Evolutionary conservation across 306 rosid species (phyloP).

Genomic region (Aeschynomene evenia): DNA sequence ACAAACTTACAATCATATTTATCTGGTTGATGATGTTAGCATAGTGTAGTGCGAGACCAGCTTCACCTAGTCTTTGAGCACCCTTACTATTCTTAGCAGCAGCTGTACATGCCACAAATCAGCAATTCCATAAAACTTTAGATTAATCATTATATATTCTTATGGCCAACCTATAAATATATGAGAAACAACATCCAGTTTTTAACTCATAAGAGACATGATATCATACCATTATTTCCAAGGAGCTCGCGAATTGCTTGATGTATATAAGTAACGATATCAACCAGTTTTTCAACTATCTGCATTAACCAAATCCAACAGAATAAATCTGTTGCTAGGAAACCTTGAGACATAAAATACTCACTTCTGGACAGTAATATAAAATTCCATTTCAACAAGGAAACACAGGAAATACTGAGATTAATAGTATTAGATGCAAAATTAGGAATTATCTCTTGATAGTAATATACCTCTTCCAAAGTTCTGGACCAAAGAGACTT

Average conservation of each 20-base stretch:
- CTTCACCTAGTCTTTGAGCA: conserved; percentile 70
- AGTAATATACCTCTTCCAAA: conserved; percentile 78
- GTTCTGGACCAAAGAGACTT: conserved; percentile 87
- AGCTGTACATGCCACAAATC: conserved; percentile 43
- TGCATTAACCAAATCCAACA: conserved; percentile 48
- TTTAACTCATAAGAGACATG: conserved; percentile 18
- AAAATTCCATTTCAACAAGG: conserved; percentile 1
- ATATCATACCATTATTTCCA: conserved; percentile 60
- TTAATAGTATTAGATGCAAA: conserved; percentile 16
- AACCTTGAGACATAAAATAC: not conserved
- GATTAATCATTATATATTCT: conserved; percentile 4
- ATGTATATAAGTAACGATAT: conserved; percentile 57
- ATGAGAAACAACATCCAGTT: not conserved
- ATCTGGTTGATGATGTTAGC: conserved; percentile 82
- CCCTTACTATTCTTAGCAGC: conserved; percentile 32
- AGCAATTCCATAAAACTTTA: conserved; percentile 26
- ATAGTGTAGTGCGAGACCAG: conserved; percentile 95
- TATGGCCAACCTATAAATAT: not conserved
- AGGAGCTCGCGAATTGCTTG: conserved; percentile 66
- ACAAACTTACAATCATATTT: conserved; percentile 66
- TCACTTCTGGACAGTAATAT: not conserved
- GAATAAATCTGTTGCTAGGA: conserved; percentile 5
- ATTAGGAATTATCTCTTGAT: conserved; percentile 14
- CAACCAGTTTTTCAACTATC: conserved; percentile 89
- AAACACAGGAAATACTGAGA: not conserved